Evolutionary conservation across 2,329 filamentous ascomycete genomes (phyloP).

Genomic region (Fusarium begoniae): DNA sequence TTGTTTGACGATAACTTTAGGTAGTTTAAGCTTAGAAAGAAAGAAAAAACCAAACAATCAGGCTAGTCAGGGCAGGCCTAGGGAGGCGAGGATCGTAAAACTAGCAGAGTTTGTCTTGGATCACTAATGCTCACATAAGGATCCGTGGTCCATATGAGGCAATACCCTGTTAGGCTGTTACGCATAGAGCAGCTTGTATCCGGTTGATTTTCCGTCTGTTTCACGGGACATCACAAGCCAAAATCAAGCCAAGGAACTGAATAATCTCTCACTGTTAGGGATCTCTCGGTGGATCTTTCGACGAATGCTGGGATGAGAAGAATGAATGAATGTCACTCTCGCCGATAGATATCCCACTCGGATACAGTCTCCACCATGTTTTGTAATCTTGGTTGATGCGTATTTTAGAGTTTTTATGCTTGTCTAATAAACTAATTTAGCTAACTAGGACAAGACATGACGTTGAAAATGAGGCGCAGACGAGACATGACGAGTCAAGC

Average conservation of each 20-base stretch:
- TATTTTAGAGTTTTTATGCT: conserved; percentile 10
- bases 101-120: neutral
- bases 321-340: neutral
- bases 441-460: conserved; percentile 3
- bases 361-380: neutral
- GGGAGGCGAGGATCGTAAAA: neutral
- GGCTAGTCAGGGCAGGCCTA: neutral
- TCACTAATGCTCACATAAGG: conserved; percentile 40
- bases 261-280: conserved; percentile 3
- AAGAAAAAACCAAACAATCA: neutral
- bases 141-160: conserved; percentile 14
- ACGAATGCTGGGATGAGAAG: neutral
- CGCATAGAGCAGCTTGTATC: neutral
- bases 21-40: conserved; percentile 16
- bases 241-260: neutral
- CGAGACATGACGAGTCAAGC: neutral
- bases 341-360: neutral
- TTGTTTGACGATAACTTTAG: conserved; percentile 4
- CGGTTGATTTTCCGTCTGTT: conserved; percentile 1
- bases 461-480: conserved; percentile 11
- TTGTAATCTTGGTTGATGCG: neutral
- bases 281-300: neutral
- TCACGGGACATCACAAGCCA: neutral
- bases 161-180: conserved; percentile 23
- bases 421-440: neutral